phyloP scores from a whole-genome alignment of 2,329 filamentous ascomycete species.

The Didymella glomerata region DNA sequence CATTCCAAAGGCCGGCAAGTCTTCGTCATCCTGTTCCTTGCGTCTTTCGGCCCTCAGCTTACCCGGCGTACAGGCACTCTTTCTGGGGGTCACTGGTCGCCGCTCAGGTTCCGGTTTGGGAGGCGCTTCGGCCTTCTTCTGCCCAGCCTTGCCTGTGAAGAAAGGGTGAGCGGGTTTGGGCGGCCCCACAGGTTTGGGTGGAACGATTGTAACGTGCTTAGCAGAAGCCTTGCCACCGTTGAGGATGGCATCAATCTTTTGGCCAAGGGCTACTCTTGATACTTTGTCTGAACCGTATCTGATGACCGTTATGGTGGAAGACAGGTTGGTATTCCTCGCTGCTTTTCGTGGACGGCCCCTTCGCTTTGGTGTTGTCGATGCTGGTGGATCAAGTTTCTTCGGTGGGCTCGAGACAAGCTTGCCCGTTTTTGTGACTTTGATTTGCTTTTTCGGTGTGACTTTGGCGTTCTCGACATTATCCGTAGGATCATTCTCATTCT shows the following conservation, averaged over 20 bases:
- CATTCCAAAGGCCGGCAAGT: constrained; percentile 32
- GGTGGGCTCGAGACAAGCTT: constrained; percentile 55
- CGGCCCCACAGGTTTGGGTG: constrained; percentile 43
- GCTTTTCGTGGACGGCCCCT: constrained; percentile 19
- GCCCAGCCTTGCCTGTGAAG: constrained; percentile 65
- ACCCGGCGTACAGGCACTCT: constrained; percentile 57
- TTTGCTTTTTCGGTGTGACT: constrained; percentile 45
- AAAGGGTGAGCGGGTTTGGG: constrained; percentile 71
- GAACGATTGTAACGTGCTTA: constrained; percentile 27
- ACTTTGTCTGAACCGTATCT: constrained; percentile 65
- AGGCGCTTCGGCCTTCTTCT: constrained; percentile 33
- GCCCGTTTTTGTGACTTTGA: constrained; percentile 55
- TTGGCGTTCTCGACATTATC: constrained; percentile 8
- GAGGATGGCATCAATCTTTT: constrained; percentile 71
- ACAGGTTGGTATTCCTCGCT: constrained; percentile 35
- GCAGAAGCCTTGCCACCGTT: constrained; percentile 40
- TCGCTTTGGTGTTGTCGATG: constrained; percentile 57
- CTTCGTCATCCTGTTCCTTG: constrained; percentile 27
- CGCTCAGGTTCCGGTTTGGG: constrained; percentile 21
- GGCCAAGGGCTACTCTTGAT: constrained; percentile 61
- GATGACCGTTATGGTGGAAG: constrained; percentile 61
- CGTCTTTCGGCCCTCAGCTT: constrained; percentile 53
- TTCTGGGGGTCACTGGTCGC: constrained; percentile 33
- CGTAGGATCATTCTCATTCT: not conserved
- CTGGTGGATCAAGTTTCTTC: constrained; percentile 35